phyloP scores from a whole-genome alignment of 352 stramenopile species.

The Pythium aphanidermatum region DNA sequence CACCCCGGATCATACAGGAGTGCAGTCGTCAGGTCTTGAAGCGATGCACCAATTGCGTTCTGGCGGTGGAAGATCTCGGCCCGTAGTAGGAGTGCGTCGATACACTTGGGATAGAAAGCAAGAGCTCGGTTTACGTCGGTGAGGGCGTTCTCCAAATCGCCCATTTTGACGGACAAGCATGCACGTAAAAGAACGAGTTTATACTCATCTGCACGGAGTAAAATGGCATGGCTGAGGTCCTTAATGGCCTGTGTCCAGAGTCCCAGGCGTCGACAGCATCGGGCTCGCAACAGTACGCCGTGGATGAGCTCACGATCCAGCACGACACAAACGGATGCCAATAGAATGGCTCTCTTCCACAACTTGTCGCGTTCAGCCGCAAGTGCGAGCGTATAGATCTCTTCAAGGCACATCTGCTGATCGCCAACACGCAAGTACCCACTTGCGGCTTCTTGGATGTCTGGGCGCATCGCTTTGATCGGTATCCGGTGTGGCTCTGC shows the following conservation, averaged over 20 bases:
- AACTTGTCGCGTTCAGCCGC: constrained; percentile 44
- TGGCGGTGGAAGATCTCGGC: constrained; percentile 58
- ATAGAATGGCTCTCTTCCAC: constrained; percentile 66
- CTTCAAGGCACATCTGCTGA: constrained; percentile 52
- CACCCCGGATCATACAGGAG: constrained; percentile 51
- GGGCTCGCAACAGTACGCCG: constrained; percentile 48
- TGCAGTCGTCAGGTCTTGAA: constrained; percentile 62
- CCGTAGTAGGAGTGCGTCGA: constrained; percentile 57
- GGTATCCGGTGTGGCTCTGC: constrained; percentile 15
- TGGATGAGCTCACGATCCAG: constrained; percentile 61
- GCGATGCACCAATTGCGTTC: constrained; percentile 32
- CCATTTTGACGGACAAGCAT: constrained; percentile 51
- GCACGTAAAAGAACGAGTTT: constrained; percentile 48
- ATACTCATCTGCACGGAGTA: constrained; percentile 45
- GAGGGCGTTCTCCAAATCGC: constrained; percentile 44
- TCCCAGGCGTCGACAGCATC: constrained; percentile 60
- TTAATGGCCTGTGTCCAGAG: constrained; percentile 71
- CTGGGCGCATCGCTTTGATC: constrained; percentile 38
- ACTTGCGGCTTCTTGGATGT: constrained; percentile 37
- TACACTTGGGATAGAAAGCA: constrained; percentile 54
- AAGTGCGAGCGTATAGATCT: constrained; percentile 51
- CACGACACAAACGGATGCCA: constrained; percentile 62
- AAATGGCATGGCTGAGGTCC: constrained; percentile 48
- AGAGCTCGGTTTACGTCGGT: constrained; percentile 52
- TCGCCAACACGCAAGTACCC: constrained; percentile 51